Percentiles rank a stretch among this genome's conserved stretches.
phyloP scores from a whole-genome alignment of 352 stramenopile species.

The Phytophthora cajani region DNA sequence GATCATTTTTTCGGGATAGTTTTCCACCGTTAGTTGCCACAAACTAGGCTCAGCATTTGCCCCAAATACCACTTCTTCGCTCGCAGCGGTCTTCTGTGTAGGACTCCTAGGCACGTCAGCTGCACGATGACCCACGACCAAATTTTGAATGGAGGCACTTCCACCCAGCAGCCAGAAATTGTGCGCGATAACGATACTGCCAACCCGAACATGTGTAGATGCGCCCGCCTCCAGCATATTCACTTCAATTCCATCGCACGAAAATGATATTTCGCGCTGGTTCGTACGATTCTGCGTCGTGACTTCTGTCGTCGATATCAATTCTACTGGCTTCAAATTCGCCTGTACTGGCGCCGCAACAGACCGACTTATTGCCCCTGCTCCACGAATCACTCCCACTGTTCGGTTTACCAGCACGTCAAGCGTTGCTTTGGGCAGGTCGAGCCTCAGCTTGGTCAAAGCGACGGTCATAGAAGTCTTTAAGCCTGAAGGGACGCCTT shows the following conservation, averaged over 20 bases:
- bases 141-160: constrained; percentile 64
- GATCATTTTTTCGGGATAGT: constrained; percentile 75
- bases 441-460: constrained; percentile 43
- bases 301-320: neutral
- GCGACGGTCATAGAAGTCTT: constrained; percentile 23
- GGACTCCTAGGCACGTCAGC: neutral
- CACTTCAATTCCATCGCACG: constrained; percentile 68
- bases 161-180: constrained; percentile 32
- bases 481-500: neutral
- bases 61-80: constrained; percentile 77
- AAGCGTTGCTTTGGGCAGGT: constrained; percentile 36
- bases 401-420: constrained; percentile 29
- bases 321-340: constrained; percentile 12
- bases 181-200: constrained; percentile 46
- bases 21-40: constrained; percentile 78
- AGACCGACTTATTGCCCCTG: constrained; percentile 20
- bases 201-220: constrained; percentile 71
- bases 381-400: constrained; percentile 18
- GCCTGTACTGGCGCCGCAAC: constrained; percentile 1
- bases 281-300: neutral
- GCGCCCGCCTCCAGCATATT: constrained; percentile 31
- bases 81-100: constrained; percentile 9
- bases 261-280: constrained; percentile 39
- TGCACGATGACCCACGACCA: constrained; percentile 56
- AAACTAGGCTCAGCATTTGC: constrained; percentile 65